phyloP scores from a whole-genome alignment of 768 basidiomycete species.

The Phylloporus sp. region DNA sequence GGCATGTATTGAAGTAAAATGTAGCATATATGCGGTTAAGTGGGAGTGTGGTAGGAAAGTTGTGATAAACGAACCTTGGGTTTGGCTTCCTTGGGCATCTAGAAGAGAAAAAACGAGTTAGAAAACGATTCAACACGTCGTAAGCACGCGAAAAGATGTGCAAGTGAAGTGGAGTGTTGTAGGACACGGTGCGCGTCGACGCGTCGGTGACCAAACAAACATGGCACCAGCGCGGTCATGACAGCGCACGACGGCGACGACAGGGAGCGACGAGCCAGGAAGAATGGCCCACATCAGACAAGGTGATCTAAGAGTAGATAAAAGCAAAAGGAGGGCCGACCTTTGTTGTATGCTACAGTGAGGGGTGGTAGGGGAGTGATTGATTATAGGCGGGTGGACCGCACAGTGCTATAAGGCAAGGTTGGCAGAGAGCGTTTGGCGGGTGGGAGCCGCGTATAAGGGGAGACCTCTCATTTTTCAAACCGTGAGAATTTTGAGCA shows the following conservation, averaged over 20 bases:
- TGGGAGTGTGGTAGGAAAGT: neutral
- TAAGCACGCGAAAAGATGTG: slow-evolving; percentile 28
- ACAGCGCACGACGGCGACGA: slow-evolving; percentile 27
- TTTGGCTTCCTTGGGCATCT: slow-evolving; percentile 82
- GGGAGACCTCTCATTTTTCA: slow-evolving; percentile 26
- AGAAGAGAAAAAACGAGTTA: slow-evolving; percentile 31
- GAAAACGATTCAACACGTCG: slow-evolving; percentile 38
- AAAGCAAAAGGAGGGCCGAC: slow-evolving; percentile 22
- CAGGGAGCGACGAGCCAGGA: slow-evolving; percentile 6
- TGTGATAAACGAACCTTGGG: slow-evolving; percentile 49
- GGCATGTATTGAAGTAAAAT: slow-evolving; percentile 5
- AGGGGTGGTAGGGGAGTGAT: slow-evolving; percentile 20
- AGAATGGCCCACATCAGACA: slow-evolving; percentile 14
- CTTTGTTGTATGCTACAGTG: slow-evolving; percentile 29
- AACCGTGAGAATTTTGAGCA: slow-evolving; percentile 32
- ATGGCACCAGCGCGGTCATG: slow-evolving; percentile 17
- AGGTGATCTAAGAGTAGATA: slow-evolving; percentile 20
- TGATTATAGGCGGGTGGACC: slow-evolving; percentile 33
- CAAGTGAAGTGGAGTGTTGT: slow-evolving; percentile 26
- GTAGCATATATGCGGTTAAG: slow-evolving; percentile 18
- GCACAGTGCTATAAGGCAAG: slow-evolving; percentile 36
- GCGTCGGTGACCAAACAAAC: slow-evolving; percentile 38
- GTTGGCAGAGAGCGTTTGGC: slow-evolving; percentile 34
- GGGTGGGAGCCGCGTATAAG: slow-evolving; percentile 37
- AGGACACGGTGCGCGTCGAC: slow-evolving; percentile 31